Evolutionary conservation across 2,329 filamentous ascomycete genomes (phyloP), one percentile per base, ranked within the genome.

Genomic region (Beauveria rudraprayagi): DNA sequence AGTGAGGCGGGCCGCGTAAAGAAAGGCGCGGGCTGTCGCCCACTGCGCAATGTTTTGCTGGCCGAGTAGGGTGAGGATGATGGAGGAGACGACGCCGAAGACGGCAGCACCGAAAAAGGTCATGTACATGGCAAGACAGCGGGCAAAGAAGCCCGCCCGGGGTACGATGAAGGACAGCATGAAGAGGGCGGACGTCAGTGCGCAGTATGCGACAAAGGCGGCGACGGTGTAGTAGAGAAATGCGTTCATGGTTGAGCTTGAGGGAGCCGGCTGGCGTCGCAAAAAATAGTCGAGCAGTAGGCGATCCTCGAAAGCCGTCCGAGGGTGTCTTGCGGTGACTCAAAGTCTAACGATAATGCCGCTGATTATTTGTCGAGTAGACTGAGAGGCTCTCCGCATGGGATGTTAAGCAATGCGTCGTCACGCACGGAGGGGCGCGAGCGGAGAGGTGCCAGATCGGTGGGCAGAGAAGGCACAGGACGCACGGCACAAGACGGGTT

Each of bases 31-130:
- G 8, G 80, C 94, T 10, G 85, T 85, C 44, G 90, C 85, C 91
- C 92, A 97, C 80, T 97, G 94, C 30, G 90, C 84, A 65, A 91
- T 84, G 60, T 89, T 86, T 63, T 86, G 86, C 68, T 89, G 84
- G 63, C 92, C 92, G 54, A 86, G 67, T 17, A 90, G 68, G 52
- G 89, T 86, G 64, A 97, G 81, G 62, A 84, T 69, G 63, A 92
- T 82, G 50, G 89, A 91, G 30, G 86, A 86, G 52, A 90, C 63
- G 62, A 91, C 89, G 63, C 92, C 94, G 75, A 91, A 95, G 67
- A 80, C 73, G 30, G 92, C 83, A 72, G 71, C 80, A 60, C 81
- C 65, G 60, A 87, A 69, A 55, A 91, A 75, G 43, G 81, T 79
- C 64, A 88, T 76, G 72, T 90, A 91, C 53, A 82, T 79, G 66